Evolutionary conservation across 169 alveolate genomes (phyloP).

Genomic region (Plasmodium knowlesi): DNA sequence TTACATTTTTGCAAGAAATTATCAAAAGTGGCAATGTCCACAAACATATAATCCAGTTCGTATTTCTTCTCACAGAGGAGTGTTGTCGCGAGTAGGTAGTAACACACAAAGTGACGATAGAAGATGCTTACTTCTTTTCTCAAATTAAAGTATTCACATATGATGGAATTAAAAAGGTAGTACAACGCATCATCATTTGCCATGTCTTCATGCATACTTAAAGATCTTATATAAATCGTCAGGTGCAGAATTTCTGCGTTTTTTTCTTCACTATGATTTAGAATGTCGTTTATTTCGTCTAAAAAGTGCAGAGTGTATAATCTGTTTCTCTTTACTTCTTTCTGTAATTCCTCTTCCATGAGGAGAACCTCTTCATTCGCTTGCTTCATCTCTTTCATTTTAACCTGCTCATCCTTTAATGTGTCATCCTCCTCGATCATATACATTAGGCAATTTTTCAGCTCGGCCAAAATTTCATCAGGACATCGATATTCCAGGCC

Average conservation of each 20-base stretch:
- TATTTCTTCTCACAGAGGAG: constrained; percentile 33
- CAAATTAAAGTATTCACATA: constrained; percentile 63
- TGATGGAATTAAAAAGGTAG: constrained; percentile 49
- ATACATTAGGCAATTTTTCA: not conserved
- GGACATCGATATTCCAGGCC: constrained; percentile 8
- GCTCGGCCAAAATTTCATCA: constrained; percentile 24
- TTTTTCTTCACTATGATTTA: constrained; percentile 35
- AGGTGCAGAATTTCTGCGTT: constrained; percentile 41
- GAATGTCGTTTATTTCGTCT: constrained; percentile 21
- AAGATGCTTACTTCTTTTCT: constrained; percentile 42
- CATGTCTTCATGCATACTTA: constrained; percentile 65
- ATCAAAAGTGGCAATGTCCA: constrained; percentile 25
- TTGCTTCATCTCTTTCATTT: not conserved
- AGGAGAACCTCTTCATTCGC: not conserved
- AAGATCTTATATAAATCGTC: constrained; percentile 59
- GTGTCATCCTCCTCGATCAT: constrained; percentile 1
- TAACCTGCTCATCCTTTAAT: not conserved
- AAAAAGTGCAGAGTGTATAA: constrained; percentile 19
- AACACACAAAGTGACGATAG: constrained; percentile 38
- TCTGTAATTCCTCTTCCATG: constrained; percentile 16
- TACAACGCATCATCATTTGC: constrained; percentile 30
- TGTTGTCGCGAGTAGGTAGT: constrained; percentile 2
- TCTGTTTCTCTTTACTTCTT: constrained; percentile 27
- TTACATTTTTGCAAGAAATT: constrained; percentile 24
- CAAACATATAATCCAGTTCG: constrained; percentile 5